Base-by-base conservation (phyloP, 2,329 filamentous ascomycete genomes). In the Keithomyces neogunnii region DNA sequence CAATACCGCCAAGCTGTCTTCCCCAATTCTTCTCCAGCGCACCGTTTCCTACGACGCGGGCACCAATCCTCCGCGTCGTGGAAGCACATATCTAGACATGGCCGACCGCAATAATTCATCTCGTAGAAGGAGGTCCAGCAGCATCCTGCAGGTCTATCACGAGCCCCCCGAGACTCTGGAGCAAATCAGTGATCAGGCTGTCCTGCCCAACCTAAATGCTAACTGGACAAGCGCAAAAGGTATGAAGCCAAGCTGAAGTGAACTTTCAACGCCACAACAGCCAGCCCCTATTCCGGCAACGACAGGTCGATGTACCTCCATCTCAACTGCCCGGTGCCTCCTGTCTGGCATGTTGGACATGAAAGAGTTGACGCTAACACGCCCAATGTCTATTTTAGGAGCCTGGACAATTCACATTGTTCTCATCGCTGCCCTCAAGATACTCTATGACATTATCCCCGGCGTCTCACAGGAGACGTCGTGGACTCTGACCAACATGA, bases 201-300 rank as follows among this genome's bases (percentile, higher is more conserved):
- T 89, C 38, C 77, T 96, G 61, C 93, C 93, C 49, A 99, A 99
- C 66, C 74, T 96, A 65, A 99, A 99, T 71, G 90, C 93, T 60
- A 89, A 96, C 73, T 99, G 93, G 93, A 95, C 96, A 60, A 97
- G 97, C 71, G 89, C 91, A 64, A 99, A 99, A 83, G 93, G 93
- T 97, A 74, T 73, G 43, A 13, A 40, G 26, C 38, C 38, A 19
- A 40, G n/a, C 6, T 11, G 38, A 9, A 26, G 5, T 40, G 13
- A 26, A 7, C 38, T 40, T 26, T 13, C 8, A 45, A 44, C 47
- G 35, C 33, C 53, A 55, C 10, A 46, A 35, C 39, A 49, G 26
- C 44, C 45, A 45, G 39, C 47, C 44, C 26, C 26, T 3, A 33
- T 10, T 6, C 28, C 38, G 36, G 43, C 38, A n/a, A 39, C 36